Conservation (phyloP, 345 rosid genomes). For the Noccaea bulbosa region DNA sequence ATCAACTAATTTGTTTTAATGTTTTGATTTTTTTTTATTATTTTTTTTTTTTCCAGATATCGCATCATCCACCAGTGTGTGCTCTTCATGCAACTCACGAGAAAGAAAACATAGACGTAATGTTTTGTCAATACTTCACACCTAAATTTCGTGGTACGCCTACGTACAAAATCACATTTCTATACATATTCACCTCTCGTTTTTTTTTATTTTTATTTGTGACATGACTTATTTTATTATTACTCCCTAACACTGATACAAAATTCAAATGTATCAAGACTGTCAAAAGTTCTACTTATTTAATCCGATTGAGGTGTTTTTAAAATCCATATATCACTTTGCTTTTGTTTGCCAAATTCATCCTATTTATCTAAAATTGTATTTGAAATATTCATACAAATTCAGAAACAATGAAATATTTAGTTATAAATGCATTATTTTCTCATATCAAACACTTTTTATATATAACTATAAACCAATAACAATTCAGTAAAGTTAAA, state of each 20-base stretch:
- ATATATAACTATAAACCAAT: too few relatives aligned
- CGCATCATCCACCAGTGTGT: constrained; percentile 85
- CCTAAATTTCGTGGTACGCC: constrained; percentile 69
- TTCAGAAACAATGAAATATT: too few relatives aligned
- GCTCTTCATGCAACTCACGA: constrained; percentile 87
- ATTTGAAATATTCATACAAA: too few relatives aligned
- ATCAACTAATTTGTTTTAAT: not conserved
- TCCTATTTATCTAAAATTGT: too few relatives aligned
- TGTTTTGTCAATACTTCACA: constrained; percentile 66
- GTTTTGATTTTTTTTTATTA: not conserved
- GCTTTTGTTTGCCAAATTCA: too few relatives aligned
- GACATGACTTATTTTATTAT: not conserved
- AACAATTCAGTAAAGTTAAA: too few relatives aligned
- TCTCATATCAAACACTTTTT: too few relatives aligned
- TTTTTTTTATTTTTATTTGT: not conserved
- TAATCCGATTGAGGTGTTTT: too few relatives aligned
- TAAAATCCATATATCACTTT: too few relatives aligned
- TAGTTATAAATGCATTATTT: too few relatives aligned
- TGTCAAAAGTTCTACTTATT: too few relatives aligned
- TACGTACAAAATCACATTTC: not conserved
- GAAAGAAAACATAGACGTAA: constrained; percentile 59
- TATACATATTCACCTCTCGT: not conserved
- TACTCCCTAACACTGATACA: not conserved
- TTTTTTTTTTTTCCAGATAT: constrained; percentile 54
- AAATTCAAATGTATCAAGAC: too few relatives aligned